Conservation (phyloP, 2,329 filamentous ascomycete genomes). For the Fusarium temperatum region DNA sequence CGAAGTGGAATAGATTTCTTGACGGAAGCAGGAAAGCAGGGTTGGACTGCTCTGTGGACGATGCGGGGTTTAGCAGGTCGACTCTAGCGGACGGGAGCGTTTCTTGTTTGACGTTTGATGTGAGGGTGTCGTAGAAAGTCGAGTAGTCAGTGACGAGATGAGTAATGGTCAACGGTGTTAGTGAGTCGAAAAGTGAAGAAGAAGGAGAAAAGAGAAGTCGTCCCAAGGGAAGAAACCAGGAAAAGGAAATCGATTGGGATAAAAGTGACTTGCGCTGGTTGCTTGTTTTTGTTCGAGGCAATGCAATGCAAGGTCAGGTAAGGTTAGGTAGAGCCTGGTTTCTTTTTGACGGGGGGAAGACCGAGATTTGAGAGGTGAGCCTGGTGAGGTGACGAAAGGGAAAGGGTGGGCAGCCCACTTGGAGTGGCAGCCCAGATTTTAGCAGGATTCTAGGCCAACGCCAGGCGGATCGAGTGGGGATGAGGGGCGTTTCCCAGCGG, state of each 20-base stretch:
- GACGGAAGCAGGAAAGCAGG: conserved; percentile 22
- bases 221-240: conserved; percentile 18
- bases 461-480: conserved; percentile 34
- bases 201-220: conserved; percentile 11
- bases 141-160: conserved; percentile 16
- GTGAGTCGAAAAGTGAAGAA: conserved; percentile 8
- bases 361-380: conserved; percentile 34
- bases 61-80: conserved; percentile 41
- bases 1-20: background rate
- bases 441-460: conserved; percentile 39
- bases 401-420: conserved; percentile 39
- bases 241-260: conserved; percentile 32
- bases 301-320: background rate
- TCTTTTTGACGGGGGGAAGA: conserved; percentile 35
- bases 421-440: conserved; percentile 35
- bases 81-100: conserved; percentile 30
- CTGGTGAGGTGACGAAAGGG: conserved; percentile 25
- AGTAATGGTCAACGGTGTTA: background rate
- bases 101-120: conserved; percentile 20
- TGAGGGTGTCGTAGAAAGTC: conserved; percentile 28
- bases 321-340: conserved; percentile 34
- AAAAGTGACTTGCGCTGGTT: conserved; percentile 30
- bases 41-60: conserved; percentile 18
- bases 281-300: conserved; percentile 23
- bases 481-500: conserved; percentile 31